A percentile compares a stretch with the other conserved stretches of the same genome.
These are phyloP conservation scores for Pyropia haitanensis DNA, from an alignment of 23 red algal genomes.

Conservation along the genomic window DNA sequence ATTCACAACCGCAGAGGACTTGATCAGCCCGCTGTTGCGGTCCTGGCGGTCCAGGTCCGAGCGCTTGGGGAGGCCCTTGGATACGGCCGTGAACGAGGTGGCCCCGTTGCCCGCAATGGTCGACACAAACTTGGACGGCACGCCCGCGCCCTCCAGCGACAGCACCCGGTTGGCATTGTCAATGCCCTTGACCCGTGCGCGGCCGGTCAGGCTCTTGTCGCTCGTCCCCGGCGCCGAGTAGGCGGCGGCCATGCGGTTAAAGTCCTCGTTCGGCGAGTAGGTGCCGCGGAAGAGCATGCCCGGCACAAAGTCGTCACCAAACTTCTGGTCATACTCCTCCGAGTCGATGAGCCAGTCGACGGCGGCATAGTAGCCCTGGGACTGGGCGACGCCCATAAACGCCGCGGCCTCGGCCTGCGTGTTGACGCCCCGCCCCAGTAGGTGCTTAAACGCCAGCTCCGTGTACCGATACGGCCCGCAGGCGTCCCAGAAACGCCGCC, in stretches of 20 bases:
- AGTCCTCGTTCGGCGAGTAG: slow-evolving; percentile 42
- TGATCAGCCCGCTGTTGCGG: neutral
- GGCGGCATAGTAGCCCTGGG: slow-evolving; percentile 57
- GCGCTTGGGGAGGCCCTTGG: slow-evolving; percentile 41
- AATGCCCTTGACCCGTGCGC: slow-evolving; percentile 12
- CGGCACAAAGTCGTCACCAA: slow-evolving; percentile 46
- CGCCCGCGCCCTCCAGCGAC: slow-evolving; percentile 61
- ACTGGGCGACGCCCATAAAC: slow-evolving; percentile 32
- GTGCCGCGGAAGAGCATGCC: slow-evolving; percentile 55
- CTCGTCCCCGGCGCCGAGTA: slow-evolving; percentile 35
- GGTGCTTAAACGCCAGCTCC: slow-evolving; percentile 80
- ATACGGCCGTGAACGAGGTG: slow-evolving; percentile 28
- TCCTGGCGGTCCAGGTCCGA: slow-evolving; percentile 39
- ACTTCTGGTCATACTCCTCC: slow-evolving; percentile 62
- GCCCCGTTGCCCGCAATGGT: slow-evolving; percentile 18
- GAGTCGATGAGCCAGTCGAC: slow-evolving; percentile 75
- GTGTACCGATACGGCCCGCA: slow-evolving; percentile 64
- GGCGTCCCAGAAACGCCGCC: slow-evolving; percentile 57
- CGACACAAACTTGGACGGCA: slow-evolving; percentile 34
- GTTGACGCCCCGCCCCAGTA: slow-evolving; percentile 63
- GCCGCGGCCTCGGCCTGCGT: slow-evolving; percentile 54
- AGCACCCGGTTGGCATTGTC: slow-evolving; percentile 55
- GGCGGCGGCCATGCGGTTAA: slow-evolving; percentile 55
- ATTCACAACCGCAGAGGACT: slow-evolving; percentile 1
- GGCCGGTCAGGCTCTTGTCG: slow-evolving; percentile 41